Percentiles rank a stretch among this genome's conserved stretches.
Evolutionary conservation across 73 alveolate species (phyloP).

Genomic region (Tetrahymena thermophila): DNA sequence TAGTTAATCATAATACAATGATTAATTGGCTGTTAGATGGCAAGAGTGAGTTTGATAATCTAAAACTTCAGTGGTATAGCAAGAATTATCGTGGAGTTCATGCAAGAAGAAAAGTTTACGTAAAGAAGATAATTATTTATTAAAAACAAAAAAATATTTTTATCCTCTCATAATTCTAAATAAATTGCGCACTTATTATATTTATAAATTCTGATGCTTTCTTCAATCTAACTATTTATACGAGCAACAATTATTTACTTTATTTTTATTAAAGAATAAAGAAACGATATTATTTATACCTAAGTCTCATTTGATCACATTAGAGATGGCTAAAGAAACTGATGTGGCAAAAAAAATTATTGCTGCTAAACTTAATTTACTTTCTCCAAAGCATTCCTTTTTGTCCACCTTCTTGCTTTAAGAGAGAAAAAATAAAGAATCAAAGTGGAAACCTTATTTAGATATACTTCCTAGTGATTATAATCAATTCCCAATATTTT

Average conservation of each 20-base stretch:
- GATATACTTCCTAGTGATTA: constrained; percentile 83
- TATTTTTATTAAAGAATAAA: constrained; percentile 15
- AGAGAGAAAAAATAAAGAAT: constrained; percentile 63
- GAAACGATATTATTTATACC: constrained; percentile 82
- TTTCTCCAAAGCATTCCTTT: constrained; percentile 94
- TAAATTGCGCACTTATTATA: no score
- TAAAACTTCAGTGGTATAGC: constrained; percentile 68
- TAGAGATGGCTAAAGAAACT: constrained; percentile 85
- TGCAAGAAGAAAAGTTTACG: constrained; percentile 63
- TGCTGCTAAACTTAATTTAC: constrained; percentile 66
- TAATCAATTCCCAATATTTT: constrained; percentile 89
- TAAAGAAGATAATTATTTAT: not conserved
- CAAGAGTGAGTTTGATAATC: constrained; percentile 60
- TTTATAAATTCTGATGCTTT: not conserved
- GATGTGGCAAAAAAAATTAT: constrained; percentile 80
- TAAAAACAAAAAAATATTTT: no score
- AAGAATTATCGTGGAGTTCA: constrained; percentile 90
- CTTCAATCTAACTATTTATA: not conserved
- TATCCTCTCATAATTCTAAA: no score
- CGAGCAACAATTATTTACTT: not conserved
- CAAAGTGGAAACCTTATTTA: constrained; percentile 79
- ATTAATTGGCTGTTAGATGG: constrained; percentile 66
- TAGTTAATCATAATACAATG: constrained; percentile 38
- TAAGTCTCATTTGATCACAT: constrained; percentile 80
- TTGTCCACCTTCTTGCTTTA: constrained; percentile 81